Base-by-base conservation (phyloP, 495 filamentous ascomycete genomes). In the Podospora fimiseda region DNA sequence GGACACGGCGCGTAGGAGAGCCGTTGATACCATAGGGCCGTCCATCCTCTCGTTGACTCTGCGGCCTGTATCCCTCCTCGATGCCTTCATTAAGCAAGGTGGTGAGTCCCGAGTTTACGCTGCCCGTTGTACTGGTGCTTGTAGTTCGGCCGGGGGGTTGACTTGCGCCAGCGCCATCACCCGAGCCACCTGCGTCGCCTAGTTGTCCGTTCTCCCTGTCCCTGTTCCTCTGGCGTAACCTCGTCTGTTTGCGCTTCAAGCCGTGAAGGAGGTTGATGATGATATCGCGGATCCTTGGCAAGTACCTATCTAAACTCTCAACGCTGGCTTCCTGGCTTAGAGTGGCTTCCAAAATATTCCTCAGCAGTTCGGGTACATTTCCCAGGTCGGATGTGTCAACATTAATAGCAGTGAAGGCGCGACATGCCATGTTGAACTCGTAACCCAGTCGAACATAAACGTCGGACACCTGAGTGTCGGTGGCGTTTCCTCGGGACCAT, bases 351-450 rank as follows among this genome's bases (percentile, higher is more conserved):
- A 98, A 76, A 47, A 98, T 97, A 22, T 83, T 81, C 54, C 93
- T 85, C 19, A 98, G 68, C 45, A 90, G 75, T 64, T 98, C 93
- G 2, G 93, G 93, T 6, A 98, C 93, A 61, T 94, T 94, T 43
- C 93, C 93, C 14, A 98, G 78, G 68, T 98, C 93, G 3, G 81
- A 77, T 3, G 89, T 95, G 55, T 97, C 94, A 45, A 98, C 92
- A 30, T 92, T 91, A 62, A 98, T 97, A 37, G 89, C 88, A 62
- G 86, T 88, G 69, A 98, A 98, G 43, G 93, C 90, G 37, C 93
- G 86, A 69, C 90, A 96, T 7, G 93, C 93, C 70, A 97, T 87
- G 68, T 98, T 98, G 75, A 98, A 98, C 69, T 98, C 93, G 66
- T 97, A 98, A 13, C 94, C 93, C 50, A 98, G 72, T 24, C 94